Conservation (phyloP, 2,329 filamentous ascomycete genomes). For the Sporothrix brunneoviolacea region DNA sequence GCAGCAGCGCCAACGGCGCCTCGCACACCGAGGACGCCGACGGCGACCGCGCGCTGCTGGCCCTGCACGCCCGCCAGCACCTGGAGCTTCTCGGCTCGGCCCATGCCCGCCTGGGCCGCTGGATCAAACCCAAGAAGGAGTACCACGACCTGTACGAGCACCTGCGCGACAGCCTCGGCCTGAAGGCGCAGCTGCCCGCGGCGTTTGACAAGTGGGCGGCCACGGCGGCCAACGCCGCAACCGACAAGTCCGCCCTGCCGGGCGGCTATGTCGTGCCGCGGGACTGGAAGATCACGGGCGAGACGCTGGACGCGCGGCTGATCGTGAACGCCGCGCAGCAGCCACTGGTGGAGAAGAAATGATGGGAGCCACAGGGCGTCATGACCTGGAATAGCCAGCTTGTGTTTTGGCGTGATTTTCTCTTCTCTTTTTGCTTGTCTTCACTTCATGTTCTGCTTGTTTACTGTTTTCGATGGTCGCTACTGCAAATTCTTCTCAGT, state of each 20-base stretch:
- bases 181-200: slow-evolving; percentile 13
- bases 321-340: neutral
- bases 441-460: too few relatives aligned
- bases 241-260: slow-evolving; percentile 17
- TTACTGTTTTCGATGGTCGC: too few relatives aligned
- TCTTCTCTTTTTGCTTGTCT: neutral
- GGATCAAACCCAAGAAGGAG: slow-evolving; percentile 21
- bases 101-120: slow-evolving; percentile 17
- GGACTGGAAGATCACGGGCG: slow-evolving; percentile 15
- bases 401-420: neutral
- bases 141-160: slow-evolving; percentile 19
- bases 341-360: neutral
- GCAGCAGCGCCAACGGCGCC: neutral
- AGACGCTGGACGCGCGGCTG: neutral
- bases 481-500: too few relatives aligned
- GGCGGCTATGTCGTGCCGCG: slow-evolving; percentile 18
- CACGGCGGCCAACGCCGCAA: slow-evolving; percentile 10
- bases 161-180: slow-evolving; percentile 14
- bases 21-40: slow-evolving; percentile 9
- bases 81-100: slow-evolving; percentile 19
- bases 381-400: too few relatives aligned
- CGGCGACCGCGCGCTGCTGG: slow-evolving; percentile 15
- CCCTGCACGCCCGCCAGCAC: slow-evolving; percentile 18
- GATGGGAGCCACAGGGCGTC: too few relatives aligned
- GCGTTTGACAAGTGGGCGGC: slow-evolving; percentile 21